phyloP scores from a whole-genome alignment of 257 asterid genomes.

The Dorcoceras hygrometricum region DNA sequence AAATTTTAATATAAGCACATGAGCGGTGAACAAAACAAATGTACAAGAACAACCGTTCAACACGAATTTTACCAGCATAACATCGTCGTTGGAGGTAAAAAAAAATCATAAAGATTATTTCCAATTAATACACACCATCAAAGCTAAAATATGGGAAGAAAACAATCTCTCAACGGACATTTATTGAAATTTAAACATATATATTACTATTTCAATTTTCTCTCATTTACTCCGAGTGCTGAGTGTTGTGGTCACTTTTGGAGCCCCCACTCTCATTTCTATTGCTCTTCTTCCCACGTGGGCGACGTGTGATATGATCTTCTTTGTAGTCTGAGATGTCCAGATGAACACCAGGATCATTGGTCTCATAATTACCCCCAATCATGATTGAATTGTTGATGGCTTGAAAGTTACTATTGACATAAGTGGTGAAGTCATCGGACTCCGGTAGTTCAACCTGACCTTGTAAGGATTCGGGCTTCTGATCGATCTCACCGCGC shows the following conservation, averaged over 20 bases:
- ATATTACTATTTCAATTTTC: too few species aligned
- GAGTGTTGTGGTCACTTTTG: slow-evolving; percentile 30
- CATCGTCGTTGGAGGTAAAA: too few species aligned
- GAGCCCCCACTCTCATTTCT: slow-evolving; percentile 31
- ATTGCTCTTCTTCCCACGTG: slow-evolving; percentile 33
- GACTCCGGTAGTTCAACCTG: slow-evolving; percentile 31
- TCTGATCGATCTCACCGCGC: slow-evolving; percentile 63
- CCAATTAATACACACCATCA: too few species aligned
- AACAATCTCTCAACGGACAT: not conserved
- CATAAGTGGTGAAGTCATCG: slow-evolving; percentile 55
- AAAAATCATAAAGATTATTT: too few species aligned
- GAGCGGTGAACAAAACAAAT: too few species aligned
- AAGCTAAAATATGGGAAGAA: too few species aligned
- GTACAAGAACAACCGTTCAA: too few species aligned
- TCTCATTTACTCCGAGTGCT: slow-evolving; percentile 17
- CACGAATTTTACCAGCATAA: too few species aligned
- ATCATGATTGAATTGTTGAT: slow-evolving; percentile 91
- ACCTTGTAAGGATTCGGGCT: slow-evolving; percentile 22
- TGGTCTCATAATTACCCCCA: slow-evolving; percentile 65
- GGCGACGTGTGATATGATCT: slow-evolving; percentile 10
- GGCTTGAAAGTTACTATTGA: slow-evolving; percentile 90
- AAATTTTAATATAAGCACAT: too few species aligned
- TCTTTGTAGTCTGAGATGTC: slow-evolving; percentile 56
- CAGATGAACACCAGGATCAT: slow-evolving; percentile 93
- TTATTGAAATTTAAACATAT: too few species aligned